Evolutionary conservation across 2,329 filamentous ascomycete species (phyloP).

Genomic region (Tolypocladium amazonense): DNA sequence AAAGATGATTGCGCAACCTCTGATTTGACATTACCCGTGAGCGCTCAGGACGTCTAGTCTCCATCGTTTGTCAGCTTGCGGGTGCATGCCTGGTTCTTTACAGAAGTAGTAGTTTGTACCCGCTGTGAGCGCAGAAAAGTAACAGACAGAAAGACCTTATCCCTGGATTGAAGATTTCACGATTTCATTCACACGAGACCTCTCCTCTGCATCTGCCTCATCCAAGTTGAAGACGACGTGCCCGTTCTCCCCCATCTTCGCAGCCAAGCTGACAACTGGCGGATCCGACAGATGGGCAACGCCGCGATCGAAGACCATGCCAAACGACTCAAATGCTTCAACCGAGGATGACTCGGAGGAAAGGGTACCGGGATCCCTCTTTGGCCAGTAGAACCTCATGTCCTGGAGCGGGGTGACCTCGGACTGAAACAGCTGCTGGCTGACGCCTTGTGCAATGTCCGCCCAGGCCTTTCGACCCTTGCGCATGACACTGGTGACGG

Average conservation of each 20-base stretch:
- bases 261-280: not conserved
- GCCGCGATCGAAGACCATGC: not conserved
- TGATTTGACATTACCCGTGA: no score
- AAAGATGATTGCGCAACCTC: no score
- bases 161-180: not conserved
- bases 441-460: not conserved
- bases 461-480: not conserved
- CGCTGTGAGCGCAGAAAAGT: not conserved
- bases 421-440: not conserved
- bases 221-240: not conserved
- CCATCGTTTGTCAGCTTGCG: not conserved
- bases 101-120: not conserved
- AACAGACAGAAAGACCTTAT: not conserved
- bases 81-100: not conserved
- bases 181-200: not conserved
- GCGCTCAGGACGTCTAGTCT: no score
- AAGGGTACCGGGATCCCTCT: not conserved
- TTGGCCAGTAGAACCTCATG: not conserved
- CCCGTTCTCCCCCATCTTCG: not conserved
- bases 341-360: not conserved
- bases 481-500: not conserved
- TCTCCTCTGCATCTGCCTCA: not conserved
- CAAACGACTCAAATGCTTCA: not conserved
- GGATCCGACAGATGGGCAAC: not conserved
- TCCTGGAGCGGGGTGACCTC: not conserved